Evolutionary conservation across 495 filamentous ascomycete species (phyloP).

Genomic region (Aspergillus sparsus): DNA sequence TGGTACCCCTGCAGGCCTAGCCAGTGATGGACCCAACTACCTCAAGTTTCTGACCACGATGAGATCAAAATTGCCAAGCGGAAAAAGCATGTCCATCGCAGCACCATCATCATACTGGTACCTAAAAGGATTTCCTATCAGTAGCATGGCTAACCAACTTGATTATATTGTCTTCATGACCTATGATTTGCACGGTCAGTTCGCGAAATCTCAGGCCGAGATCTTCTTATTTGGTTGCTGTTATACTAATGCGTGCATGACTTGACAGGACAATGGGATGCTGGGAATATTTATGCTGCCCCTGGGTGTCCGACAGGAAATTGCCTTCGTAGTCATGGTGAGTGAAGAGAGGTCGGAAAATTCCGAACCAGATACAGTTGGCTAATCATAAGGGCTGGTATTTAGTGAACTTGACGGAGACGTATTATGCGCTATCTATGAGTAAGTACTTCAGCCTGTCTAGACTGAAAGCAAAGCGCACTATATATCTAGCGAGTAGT

Average conservation of each 20-base stretch:
- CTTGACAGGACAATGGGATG: conserved; percentile 30
- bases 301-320: conserved; percentile 17
- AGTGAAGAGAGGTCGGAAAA: too few species aligned
- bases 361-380: too few species aligned
- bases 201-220: too few species aligned
- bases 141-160: conserved; percentile 22
- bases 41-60: conserved; percentile 25
- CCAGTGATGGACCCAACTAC: conserved; percentile 27
- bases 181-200: conserved; percentile 32
- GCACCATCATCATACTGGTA: conserved; percentile 36
- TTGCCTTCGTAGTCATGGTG: conserved; percentile 4
- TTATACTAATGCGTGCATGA: too few species aligned
- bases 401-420: background rate
- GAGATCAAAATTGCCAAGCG: background rate
- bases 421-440: background rate
- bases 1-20: conserved; percentile 35
- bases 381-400: too few species aligned
- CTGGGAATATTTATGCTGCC: background rate
- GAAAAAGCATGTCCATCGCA: conserved; percentile 22
- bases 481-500: too few species aligned
- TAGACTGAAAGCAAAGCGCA: too few species aligned
- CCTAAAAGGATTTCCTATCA: conserved; percentile 33
- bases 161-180: conserved; percentile 44
- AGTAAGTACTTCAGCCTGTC: background rate
- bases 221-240: too few species aligned